These are phyloP conservation scores for Achaetomiella virescens DNA, from an alignment of 495 filamentous ascomycete genomes.

Conservation along the genomic window DNA sequence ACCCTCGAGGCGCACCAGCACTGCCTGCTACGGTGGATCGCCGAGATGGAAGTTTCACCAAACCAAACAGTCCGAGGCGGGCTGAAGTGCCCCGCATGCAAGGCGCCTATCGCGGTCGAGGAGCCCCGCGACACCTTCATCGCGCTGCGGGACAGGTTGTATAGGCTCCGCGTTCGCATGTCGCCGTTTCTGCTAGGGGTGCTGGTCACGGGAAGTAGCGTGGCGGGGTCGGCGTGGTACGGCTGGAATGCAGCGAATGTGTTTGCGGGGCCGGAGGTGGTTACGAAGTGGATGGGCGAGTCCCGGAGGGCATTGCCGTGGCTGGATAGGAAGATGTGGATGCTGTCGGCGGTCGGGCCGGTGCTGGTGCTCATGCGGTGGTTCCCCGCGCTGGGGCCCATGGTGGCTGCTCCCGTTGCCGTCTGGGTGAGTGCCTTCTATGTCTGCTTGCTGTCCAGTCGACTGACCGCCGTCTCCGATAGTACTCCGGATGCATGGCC, in stretches of 20 bases:
- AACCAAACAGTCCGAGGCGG: constrained; percentile 46
- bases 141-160: constrained; percentile 48
- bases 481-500: constrained; percentile 22
- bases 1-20: constrained; percentile 83
- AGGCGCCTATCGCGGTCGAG: constrained; percentile 66
- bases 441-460: no score
- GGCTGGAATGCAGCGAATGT: constrained; percentile 28
- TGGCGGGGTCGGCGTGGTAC: constrained; percentile 38
- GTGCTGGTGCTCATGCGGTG: constrained; percentile 33
- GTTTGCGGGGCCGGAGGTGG: constrained; percentile 34
- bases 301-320: background rate
- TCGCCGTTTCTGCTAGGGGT: constrained; percentile 54
- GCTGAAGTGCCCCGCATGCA: constrained; percentile 83
- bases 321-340: constrained; percentile 7
- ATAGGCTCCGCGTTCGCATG: constrained; percentile 47
- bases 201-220: constrained; percentile 48
- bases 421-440: constrained; percentile 25
- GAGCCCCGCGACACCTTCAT: constrained; percentile 66
- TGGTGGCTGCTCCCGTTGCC: constrained; percentile 31
- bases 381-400: constrained; percentile 23
- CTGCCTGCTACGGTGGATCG: constrained; percentile 86
- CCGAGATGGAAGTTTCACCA: constrained; percentile 59
- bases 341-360: constrained; percentile 35
- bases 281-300: constrained; percentile 20
- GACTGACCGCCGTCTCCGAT: background rate